Conservation (phyloP, 2,329 filamentous ascomycete genomes). For the Claviceps purpurea region DNA sequence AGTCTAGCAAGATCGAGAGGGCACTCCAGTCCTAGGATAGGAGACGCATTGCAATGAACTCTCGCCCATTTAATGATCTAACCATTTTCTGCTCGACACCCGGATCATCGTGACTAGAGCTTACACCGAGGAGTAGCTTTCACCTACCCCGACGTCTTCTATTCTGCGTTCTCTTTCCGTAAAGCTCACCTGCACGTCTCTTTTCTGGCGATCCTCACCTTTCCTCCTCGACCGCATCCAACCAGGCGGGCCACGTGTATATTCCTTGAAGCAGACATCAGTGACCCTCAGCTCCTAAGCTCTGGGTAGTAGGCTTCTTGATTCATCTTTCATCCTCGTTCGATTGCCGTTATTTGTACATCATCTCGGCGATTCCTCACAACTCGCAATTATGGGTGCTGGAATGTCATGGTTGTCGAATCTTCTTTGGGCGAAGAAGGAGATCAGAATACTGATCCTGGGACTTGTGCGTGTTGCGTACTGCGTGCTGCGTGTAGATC, state of each 20-base stretch:
- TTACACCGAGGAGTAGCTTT: background rate
- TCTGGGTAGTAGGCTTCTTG: background rate
- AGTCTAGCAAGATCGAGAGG: background rate
- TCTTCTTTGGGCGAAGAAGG: constrained; percentile 85
- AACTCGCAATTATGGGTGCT: constrained; percentile 41
- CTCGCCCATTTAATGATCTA: background rate
- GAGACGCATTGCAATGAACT: constrained; percentile 8
- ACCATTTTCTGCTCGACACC: background rate
- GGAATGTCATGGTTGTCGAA: constrained; percentile 56
- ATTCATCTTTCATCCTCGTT: too few species aligned
- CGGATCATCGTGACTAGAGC: background rate
- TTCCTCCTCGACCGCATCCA: background rate
- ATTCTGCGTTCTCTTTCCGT: background rate
- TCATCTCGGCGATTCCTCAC: background rate
- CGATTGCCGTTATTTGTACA: background rate
- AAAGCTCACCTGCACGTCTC: background rate
- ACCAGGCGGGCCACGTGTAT: constrained; percentile 3
- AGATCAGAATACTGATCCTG: constrained; percentile 90
- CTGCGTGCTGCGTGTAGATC: constrained; percentile 32
- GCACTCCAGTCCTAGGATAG: constrained; percentile 6
- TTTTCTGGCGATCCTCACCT: background rate
- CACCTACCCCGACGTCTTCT: background rate
- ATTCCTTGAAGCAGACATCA: background rate
- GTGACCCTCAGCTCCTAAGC: constrained; percentile 1
- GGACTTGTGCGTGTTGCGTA: constrained; percentile 57